Base-by-base conservation (phyloP, 257 asterid species). In the Forsythia viridissima region DNA sequence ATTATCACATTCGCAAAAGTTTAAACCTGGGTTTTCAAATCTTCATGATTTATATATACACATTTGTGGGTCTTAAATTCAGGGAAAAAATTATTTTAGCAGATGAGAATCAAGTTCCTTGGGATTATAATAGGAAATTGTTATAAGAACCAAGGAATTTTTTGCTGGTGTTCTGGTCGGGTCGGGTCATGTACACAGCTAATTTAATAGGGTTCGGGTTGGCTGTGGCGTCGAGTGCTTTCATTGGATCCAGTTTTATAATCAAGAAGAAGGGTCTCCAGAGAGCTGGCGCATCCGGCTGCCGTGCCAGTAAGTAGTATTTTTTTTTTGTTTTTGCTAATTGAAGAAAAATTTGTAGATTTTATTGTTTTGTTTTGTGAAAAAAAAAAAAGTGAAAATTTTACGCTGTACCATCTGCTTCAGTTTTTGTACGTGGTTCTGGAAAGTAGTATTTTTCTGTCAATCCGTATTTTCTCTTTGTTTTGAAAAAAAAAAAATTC, bases 171-270 rank as follows among this genome's bases (percentile, higher is more conserved):
- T 3, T 21, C 16, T 57, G 81, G 67, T 82, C 75, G 82, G 43
- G 71, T 80, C 8, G 70, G 86, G 86, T 80, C 86, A 92, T 89
- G 97, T 89, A 79, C 87, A 86, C 76, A 42, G 74, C 86, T 20
- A 92, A 92, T 80, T 75, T 79, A 71, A 89, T 85, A n/a, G 95
- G 95, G 80, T 85, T 90, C 74, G 89, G 86, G 40, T 84, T 92
- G 83, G 97, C 93, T 18, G 85, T 90, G 73, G 95, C 89, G 39
- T 92, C 95, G 55, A 89, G 97, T 75, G 88, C 90, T 42, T 92
- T 92, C 84, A 90, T 92, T 84, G 95, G 95, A 81, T 90, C 95
- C 80, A 92, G 97, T 81, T 92, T 90, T 91, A 92, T 92, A 80
- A 89, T 92, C 85, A 92, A 92, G 90, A 92, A 92, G 87, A 92